Conservation (phyloP, 148 eudicot species). For the Vaccinium macrocarpon region DNA sequence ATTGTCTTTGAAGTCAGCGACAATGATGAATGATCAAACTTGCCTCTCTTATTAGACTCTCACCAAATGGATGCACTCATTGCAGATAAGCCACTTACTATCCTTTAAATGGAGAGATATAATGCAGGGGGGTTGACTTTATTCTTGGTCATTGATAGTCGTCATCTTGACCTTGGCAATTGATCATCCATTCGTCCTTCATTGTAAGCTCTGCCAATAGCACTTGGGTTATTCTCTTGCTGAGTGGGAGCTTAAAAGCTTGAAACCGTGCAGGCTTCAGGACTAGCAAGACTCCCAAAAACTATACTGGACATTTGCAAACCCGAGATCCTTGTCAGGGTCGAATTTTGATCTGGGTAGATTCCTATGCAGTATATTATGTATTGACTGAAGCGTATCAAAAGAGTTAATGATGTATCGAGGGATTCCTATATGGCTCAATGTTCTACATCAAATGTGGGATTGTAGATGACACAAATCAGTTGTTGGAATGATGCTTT, state of each 20-base stretch:
- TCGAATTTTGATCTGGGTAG: background rate
- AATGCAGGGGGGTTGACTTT: background rate
- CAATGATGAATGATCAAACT: conserved; percentile 32
- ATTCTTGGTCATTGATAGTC: background rate
- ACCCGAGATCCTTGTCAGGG: background rate
- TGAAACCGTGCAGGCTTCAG: background rate
- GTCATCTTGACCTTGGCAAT: background rate
- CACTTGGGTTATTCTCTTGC: background rate
- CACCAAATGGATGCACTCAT: background rate
- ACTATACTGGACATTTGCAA: background rate
- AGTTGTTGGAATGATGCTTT: background rate
- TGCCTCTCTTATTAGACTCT: background rate
- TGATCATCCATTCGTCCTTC: background rate
- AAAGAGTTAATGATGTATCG: background rate
- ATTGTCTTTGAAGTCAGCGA: conserved; percentile 57
- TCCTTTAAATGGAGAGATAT: background rate
- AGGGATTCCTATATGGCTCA: background rate
- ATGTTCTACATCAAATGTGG: background rate
- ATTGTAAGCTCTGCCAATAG: background rate
- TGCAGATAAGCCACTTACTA: background rate
- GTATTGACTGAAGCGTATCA: background rate
- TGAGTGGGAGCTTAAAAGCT: background rate
- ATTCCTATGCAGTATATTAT: background rate
- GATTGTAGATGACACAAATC: background rate
- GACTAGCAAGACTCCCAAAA: background rate